A percentile compares a stretch with the other conserved stretches of the same genome.
These are phyloP conservation scores for Tetrahymena elliotti DNA, from an alignment of 73 alveolate species.

Conservation along the genomic window DNA sequence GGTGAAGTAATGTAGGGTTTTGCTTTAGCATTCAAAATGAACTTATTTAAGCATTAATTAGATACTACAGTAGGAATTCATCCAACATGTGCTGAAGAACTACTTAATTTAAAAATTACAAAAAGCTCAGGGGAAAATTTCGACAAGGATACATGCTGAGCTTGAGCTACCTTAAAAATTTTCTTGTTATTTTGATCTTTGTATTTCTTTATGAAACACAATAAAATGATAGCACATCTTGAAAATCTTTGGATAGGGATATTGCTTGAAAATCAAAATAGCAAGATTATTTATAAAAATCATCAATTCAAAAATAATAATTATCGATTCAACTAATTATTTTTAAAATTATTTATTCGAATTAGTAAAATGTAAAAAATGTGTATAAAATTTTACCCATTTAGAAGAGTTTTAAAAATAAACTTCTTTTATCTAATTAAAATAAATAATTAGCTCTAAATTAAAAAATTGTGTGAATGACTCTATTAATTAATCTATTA, in stretches of 20 bases:
- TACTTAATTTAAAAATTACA: slow-evolving; percentile 66
- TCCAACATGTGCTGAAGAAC: slow-evolving; percentile 95
- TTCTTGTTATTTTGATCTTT: not conserved
- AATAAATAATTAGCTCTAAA: no score
- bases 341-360: no score
- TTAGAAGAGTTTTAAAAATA: no score
- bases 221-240: not conserved
- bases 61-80: slow-evolving; percentile 89
- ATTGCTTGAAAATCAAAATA: not conserved
- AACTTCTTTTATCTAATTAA: no score
- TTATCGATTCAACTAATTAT: no score
- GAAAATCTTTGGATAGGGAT: not conserved
- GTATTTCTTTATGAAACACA: not conserved
- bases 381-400: no score
- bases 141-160: slow-evolving; percentile 90
- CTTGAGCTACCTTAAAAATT: slow-evolving; percentile 41
- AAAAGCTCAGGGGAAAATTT: slow-evolving; percentile 77
- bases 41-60: slow-evolving; percentile 74
- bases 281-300: not conserved
- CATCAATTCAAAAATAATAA: no score
- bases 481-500: no score
- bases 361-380: no score
- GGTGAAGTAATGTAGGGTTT: slow-evolving; percentile 98
- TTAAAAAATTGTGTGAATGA: no score
- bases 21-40: slow-evolving; percentile 90